Conservation (phyloP, 768 basidiomycete genomes). For the Boletales sp. region DNA sequence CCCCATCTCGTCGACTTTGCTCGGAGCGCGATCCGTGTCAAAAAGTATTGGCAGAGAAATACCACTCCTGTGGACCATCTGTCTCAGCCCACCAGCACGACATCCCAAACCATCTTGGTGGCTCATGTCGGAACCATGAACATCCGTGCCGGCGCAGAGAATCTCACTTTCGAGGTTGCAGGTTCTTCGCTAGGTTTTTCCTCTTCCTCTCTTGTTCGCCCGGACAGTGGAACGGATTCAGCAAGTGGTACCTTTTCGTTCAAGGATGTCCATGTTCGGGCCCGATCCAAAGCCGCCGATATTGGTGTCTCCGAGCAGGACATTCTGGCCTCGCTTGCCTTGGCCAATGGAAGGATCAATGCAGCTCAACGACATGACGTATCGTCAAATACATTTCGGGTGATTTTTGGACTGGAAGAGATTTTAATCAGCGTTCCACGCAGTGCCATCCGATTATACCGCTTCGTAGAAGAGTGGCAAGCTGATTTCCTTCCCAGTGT, state of each 20-base stretch:
- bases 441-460: conserved; percentile 75
- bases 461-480: conserved; percentile 80
- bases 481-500: conserved; percentile 74
- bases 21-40: conserved; percentile 51
- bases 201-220: conserved; percentile 16
- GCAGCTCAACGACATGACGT: conserved; percentile 46
- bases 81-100: background rate
- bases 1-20: conserved; percentile 61
- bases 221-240: conserved; percentile 33
- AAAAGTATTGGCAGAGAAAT: conserved; percentile 31
- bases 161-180: conserved; percentile 61
- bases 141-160: conserved; percentile 67
- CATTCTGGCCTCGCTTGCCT: conserved; percentile 57
- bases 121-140: conserved; percentile 42
- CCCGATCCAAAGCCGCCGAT: conserved; percentile 46
- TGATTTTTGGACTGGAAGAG: conserved; percentile 42
- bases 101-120: conserved; percentile 35
- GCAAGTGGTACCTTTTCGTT: conserved; percentile 48
- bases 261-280: conserved; percentile 52
- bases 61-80: background rate
- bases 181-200: conserved; percentile 28
- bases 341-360: conserved; percentile 46
- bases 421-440: conserved; percentile 66
- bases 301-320: conserved; percentile 43
- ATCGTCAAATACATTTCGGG: conserved; percentile 36